Percentiles rank a stretch among this genome's conserved stretches.
Evolutionary conservation across 2,329 filamentous ascomycete species (phyloP).

Genomic region (Remersonia thermophila): DNA sequence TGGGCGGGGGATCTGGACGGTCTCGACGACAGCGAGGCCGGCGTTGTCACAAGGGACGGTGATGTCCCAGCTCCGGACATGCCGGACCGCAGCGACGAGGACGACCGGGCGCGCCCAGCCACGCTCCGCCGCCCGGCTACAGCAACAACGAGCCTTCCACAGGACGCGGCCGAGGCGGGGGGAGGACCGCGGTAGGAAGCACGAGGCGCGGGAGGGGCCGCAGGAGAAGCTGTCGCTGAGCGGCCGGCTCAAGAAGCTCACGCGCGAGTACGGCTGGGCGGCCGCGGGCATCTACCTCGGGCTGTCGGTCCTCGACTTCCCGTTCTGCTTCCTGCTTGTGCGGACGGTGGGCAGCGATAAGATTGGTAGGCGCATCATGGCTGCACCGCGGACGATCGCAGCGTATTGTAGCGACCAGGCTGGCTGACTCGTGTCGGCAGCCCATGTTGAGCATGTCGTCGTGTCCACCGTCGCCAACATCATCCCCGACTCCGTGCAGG

Average conservation of each 20-base stretch:
- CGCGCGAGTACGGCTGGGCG: constrained; percentile 86
- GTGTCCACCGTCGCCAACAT: constrained; percentile 45
- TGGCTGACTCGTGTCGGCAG: too few species aligned
- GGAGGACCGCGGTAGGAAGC: background rate
- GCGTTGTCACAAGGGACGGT: constrained; percentile 10
- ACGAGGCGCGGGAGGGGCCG: constrained; percentile 3
- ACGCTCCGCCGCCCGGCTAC: background rate
- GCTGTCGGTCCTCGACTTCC: constrained; percentile 79
- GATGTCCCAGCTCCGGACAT: constrained; percentile 11
- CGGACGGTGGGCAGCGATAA: constrained; percentile 69
- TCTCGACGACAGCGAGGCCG: constrained; percentile 1
- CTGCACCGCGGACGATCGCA: too few species aligned
- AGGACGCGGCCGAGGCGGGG: constrained; percentile 18
- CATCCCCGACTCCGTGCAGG: constrained; percentile 48
- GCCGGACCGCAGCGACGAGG: constrained; percentile 4
- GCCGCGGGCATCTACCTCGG: constrained; percentile 82
- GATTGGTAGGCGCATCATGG: too few species aligned
- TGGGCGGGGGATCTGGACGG: constrained; percentile 5
- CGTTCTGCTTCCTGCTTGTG: constrained; percentile 87
- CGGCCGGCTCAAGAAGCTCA: constrained; percentile 67
- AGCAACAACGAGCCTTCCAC: constrained; percentile 19
- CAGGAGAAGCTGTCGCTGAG: constrained; percentile 42
- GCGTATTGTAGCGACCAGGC: too few species aligned
- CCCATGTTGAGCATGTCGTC: constrained; percentile 53
- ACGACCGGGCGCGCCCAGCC: background rate